phyloP scores from a whole-genome alignment of 2,329 filamentous ascomycete species.

The Colletotrichum sp. region DNA sequence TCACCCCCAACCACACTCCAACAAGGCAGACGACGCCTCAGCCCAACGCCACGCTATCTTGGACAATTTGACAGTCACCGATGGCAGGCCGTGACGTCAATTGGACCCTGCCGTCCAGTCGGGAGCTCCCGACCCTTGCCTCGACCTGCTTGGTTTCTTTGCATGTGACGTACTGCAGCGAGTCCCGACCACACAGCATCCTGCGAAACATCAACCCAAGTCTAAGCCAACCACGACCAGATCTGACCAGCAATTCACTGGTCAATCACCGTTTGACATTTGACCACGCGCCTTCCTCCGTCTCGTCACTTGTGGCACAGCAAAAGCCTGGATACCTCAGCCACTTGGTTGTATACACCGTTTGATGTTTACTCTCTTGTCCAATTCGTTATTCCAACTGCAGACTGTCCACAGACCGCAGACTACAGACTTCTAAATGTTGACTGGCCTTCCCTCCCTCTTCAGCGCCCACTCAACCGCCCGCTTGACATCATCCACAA shows the following conservation, averaged over 20 bases:
- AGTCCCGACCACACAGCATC: not conserved
- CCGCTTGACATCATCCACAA: slow-evolving; percentile 76
- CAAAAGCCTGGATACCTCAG: not conserved
- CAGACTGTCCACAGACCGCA: not conserved
- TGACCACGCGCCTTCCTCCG: not conserved
- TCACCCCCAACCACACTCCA: not conserved
- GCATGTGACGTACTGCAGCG: slow-evolving; percentile 15
- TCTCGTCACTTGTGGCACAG: not conserved
- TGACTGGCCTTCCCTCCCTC: slow-evolving; percentile 45
- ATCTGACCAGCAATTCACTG: not conserved
- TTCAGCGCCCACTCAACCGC: slow-evolving; percentile 80
- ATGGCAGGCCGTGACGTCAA: slow-evolving; percentile 10
- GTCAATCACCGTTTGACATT: not conserved
- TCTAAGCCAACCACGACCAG: not conserved
- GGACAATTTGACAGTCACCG: not conserved
- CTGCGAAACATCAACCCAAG: too few species aligned
- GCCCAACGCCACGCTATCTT: not conserved
- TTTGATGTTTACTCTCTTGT: not conserved
- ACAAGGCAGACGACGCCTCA: not conserved
- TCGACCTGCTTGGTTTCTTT: not conserved
- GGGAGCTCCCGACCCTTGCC: slow-evolving; percentile 18
- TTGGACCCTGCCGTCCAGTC: slow-evolving; percentile 12
- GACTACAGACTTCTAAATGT: not conserved
- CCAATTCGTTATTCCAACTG: not conserved
- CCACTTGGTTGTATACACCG: not conserved